Conservation (phyloP, 2,329 filamentous ascomycete genomes). For the Hortaea werneckii region DNA sequence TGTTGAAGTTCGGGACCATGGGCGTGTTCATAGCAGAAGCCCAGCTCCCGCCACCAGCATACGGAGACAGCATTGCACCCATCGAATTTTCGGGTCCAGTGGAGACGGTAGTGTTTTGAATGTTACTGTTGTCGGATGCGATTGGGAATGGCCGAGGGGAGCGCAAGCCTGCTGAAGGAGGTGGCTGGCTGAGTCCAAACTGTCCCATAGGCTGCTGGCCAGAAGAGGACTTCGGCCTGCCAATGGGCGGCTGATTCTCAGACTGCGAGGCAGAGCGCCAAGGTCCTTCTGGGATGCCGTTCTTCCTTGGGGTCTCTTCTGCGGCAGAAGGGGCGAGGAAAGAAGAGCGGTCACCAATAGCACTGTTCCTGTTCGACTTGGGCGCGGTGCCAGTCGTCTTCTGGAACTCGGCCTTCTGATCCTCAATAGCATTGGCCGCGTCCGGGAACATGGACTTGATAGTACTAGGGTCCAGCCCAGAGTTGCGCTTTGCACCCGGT, state of each 20-base stretch:
- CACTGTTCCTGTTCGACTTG: conserved; percentile 86
- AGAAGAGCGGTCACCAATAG: conserved; percentile 58
- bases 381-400: conserved; percentile 87
- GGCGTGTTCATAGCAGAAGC: conserved; percentile 97
- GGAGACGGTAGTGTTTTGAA: conserved; percentile 75
- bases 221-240: conserved; percentile 67
- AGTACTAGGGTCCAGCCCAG: conserved; percentile 81
- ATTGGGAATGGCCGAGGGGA: conserved; percentile 66
- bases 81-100: conserved; percentile 54
- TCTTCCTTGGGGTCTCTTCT: conserved; percentile 44
- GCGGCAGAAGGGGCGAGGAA: conserved; percentile 67
- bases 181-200: conserved; percentile 60
- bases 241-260: conserved; percentile 45
- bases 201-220: conserved; percentile 78
- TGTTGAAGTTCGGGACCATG: conserved; percentile 75
- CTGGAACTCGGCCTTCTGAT: conserved; percentile 94
- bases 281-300: conserved; percentile 64
- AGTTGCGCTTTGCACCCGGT: conserved; percentile 72
- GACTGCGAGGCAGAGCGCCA: conserved; percentile 50
- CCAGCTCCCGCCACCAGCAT: conserved; percentile 80
- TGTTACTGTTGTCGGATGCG: conserved; percentile 54
- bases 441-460: conserved; percentile 99
- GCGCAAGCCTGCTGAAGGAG: conserved; percentile 63
- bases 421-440: conserved; percentile 94
- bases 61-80: conserved; percentile 79